Base-by-base conservation (phyloP, 306 rosid genomes). In the Calophaca sinica region DNA sequence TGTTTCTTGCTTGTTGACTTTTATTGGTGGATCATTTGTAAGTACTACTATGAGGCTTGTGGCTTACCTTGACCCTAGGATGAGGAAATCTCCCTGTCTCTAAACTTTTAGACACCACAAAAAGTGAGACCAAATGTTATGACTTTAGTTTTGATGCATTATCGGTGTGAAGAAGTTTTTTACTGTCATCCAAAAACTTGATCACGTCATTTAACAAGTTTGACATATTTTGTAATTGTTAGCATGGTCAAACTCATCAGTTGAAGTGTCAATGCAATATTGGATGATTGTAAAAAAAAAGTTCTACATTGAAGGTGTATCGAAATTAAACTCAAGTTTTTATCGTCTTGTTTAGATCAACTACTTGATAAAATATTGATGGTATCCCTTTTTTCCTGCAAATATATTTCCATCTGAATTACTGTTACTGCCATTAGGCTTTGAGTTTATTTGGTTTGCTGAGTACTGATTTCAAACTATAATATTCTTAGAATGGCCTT, bases 371-470 rank as follows among this genome's bases (percentile, higher is more conserved):
- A 9, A 41, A 14, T 15, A 46, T 28, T 33, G 20, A 6, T 60
- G 68, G 4, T 3, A 20, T 60, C 48, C 26, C n/a, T n/a, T 29
- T 28, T 28, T 41, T 35, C 13, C 28, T 1, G 28, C 9, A 49
- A 52, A 64, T 65, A 38, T 64, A n/a, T 39, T 39, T 75, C 68
- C 10, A 39, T 53, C 20, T 64, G 45, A 8, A 41, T 52, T 53
- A 9, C 12, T 41, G 5, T 3, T 64, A 29, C 15, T 64, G 48
- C 20, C 55, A 26, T n/a, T 39, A 12, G 33, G n/a, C 32, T 46
- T 54, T 54, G 41, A 32, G 20, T 66, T 67, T 41, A 66, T 63
- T 49, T 7, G 15, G 32, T 64, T 72, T 75, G 33, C 45, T 53
- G 26, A 32, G 13, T 57, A 41, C 14, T 66, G 4, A 6, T 67